Evolutionary conservation across 2,329 filamentous ascomycete species (phyloP).

Genomic region (Metarhizium anisopliae): DNA sequence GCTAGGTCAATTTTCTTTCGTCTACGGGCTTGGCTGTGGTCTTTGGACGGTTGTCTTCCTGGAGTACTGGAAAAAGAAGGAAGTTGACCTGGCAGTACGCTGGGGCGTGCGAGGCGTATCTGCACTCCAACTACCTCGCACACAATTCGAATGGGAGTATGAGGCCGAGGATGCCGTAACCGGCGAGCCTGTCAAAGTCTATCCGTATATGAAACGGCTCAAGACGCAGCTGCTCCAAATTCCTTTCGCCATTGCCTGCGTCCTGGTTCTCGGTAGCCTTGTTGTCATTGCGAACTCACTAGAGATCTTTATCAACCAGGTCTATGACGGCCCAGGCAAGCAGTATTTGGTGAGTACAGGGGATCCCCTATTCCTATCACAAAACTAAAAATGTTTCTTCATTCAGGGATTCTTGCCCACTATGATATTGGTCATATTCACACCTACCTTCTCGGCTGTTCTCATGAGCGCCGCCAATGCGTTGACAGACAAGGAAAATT

Average conservation of each 20-base stretch:
- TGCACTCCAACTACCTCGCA: conserved; percentile 66
- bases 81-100: conserved; percentile 73
- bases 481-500: conserved; percentile 82
- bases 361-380: neutral
- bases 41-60: conserved; percentile 88
- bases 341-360: conserved; percentile 57
- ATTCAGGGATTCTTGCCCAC: conserved; percentile 78
- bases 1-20: conserved; percentile 73
- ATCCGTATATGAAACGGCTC: conserved; percentile 66
- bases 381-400: conserved; percentile 9
- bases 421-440: conserved; percentile 69
- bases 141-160: conserved; percentile 71
- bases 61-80: conserved; percentile 93
- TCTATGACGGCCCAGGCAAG: conserved; percentile 86
- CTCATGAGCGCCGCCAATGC: conserved; percentile 68
- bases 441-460: conserved; percentile 68
- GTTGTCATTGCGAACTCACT: conserved; percentile 85
- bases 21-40: conserved; percentile 70
- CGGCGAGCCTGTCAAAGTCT: conserved; percentile 67
- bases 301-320: conserved; percentile 91
- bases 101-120: conserved; percentile 87
- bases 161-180: conserved; percentile 72
- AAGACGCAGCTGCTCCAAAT: conserved; percentile 71
- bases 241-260: conserved; percentile 72
- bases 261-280: conserved; percentile 64